phyloP scores from a whole-genome alignment of 345 rosid genomes.

The Eucalyptus tenuipes region DNA sequence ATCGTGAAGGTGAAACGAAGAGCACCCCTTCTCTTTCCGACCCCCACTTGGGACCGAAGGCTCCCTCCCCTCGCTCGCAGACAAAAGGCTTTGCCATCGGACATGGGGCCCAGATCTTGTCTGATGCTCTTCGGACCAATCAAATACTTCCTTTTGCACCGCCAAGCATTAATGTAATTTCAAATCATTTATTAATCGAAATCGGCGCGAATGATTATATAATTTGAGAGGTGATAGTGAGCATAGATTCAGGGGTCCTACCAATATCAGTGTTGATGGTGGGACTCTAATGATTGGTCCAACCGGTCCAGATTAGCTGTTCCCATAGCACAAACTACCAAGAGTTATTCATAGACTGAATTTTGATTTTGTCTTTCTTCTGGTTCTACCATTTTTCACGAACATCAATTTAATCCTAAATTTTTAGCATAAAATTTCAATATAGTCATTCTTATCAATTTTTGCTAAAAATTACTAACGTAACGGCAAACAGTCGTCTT shows the following conservation, averaged over 20 bases:
- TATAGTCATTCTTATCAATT: rapidly evolving
- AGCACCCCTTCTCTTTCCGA: not conserved
- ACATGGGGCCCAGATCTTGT: not conserved
- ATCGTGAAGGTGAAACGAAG: not conserved
- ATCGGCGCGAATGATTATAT: not conserved
- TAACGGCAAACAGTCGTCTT: rapidly evolving
- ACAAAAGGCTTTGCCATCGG: not conserved
- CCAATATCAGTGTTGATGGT: not conserved
- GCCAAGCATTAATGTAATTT: not conserved
- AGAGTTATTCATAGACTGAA: not conserved
- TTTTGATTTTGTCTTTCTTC: not conserved
- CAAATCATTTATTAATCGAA: not conserved
- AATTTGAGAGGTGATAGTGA: not conserved
- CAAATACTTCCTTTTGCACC: not conserved
- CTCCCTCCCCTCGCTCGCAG: not conserved
- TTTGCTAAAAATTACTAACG: rapidly evolving
- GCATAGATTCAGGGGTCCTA: not conserved
- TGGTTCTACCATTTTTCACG: not conserved
- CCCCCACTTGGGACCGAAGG: not conserved
- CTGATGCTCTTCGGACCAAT: not conserved
- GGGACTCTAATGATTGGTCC: not conserved
- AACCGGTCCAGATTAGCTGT: not conserved
- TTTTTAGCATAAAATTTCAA: rapidly evolving
- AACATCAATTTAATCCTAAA: not conserved
- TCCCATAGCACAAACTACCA: not conserved